These are phyloP conservation scores for Fusarium cicatricum DNA, from an alignment of 2,329 filamentous ascomycete species.

Conservation along the genomic window DNA sequence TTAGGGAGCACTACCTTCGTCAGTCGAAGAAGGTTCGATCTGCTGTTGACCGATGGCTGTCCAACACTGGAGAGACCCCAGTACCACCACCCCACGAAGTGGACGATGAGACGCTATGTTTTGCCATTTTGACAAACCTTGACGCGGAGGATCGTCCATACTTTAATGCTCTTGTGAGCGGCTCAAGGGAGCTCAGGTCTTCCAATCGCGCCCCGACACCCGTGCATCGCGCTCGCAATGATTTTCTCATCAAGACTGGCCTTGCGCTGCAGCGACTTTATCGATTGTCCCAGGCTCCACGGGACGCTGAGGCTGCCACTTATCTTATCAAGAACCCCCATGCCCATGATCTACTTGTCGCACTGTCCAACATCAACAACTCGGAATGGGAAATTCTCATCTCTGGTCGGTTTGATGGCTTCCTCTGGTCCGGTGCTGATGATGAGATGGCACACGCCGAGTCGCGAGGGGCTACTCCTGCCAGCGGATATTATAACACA, in stretches of 20 bases:
- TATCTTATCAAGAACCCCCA: conserved; percentile 84
- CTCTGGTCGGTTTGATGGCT: conserved; percentile 94
- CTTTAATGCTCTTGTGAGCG: conserved; percentile 81
- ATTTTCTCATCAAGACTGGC: conserved; percentile 78
- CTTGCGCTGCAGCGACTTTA: conserved; percentile 87
- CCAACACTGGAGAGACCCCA: conserved; percentile 76
- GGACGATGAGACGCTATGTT: conserved; percentile 91
- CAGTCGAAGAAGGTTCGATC: conserved; percentile 92
- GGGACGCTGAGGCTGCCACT: conserved; percentile 85
- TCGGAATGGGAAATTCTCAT: conserved; percentile 98
- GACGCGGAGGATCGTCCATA: conserved; percentile 77
- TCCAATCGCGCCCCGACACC: conserved; percentile 74
- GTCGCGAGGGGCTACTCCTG: conserved; percentile 65
- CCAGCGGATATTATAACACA: conserved; percentile 54
- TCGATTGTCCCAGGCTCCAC: conserved; percentile 73
- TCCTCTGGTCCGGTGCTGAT: conserved; percentile 92
- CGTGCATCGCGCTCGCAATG: conserved; percentile 69
- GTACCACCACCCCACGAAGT: conserved; percentile 84
- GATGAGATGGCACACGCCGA: conserved; percentile 56
- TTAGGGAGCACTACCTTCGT: conserved; percentile 88
- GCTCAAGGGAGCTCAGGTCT: conserved; percentile 64
- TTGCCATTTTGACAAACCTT: conserved; percentile 91
- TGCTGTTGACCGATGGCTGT: conserved; percentile 92
- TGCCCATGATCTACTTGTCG: conserved; percentile 86
- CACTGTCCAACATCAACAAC: conserved; percentile 84